These are phyloP conservation scores for Pyrrhoderma lamaoense DNA, from an alignment of 1,284 basidiomycete genomes.

Conservation along the genomic window DNA sequence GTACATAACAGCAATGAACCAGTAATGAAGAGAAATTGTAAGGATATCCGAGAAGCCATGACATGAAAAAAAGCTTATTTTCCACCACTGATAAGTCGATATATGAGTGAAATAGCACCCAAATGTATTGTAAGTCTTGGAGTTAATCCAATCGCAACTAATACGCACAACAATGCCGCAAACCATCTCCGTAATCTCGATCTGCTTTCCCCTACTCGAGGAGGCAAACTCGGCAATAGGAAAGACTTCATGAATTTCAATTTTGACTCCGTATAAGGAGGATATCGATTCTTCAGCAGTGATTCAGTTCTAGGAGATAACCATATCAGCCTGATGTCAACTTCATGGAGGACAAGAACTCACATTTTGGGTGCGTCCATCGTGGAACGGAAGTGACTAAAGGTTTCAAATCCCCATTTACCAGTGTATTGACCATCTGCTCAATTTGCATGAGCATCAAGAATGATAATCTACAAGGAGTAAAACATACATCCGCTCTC, in stretches of 20 bases:
- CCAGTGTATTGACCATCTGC: slow-evolving; percentile 57
- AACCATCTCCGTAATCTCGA: not conserved
- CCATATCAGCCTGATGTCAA: not conserved
- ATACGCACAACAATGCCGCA: slow-evolving; percentile 11
- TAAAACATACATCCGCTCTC: slow-evolving; percentile 56
- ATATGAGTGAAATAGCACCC: too few relatives aligned
- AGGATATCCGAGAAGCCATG: too few relatives aligned
- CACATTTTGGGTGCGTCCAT: slow-evolving; percentile 62
- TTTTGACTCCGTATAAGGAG: slow-evolving; percentile 46
- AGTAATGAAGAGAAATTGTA: too few relatives aligned
- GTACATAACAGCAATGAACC: too few relatives aligned
- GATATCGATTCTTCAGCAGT: slow-evolving; percentile 50
- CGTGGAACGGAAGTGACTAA: slow-evolving; percentile 58
- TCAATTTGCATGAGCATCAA: not conserved
- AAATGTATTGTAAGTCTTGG: too few relatives aligned
- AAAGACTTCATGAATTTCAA: slow-evolving; percentile 1
- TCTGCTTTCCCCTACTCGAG: slow-evolving; percentile 1
- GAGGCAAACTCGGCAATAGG: slow-evolving; percentile 9
- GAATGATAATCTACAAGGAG: not conserved
- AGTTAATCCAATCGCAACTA: slow-evolving; percentile 10
- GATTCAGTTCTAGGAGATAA: slow-evolving; percentile 42
- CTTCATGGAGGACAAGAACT: slow-evolving; percentile 12
- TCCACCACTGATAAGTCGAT: not conserved
- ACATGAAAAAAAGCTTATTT: too few relatives aligned
- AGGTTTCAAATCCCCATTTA: slow-evolving; percentile 60